Conservation (phyloP, 1,139 yeast genomes). For the Meyerozyma guilliermondii region DNA sequence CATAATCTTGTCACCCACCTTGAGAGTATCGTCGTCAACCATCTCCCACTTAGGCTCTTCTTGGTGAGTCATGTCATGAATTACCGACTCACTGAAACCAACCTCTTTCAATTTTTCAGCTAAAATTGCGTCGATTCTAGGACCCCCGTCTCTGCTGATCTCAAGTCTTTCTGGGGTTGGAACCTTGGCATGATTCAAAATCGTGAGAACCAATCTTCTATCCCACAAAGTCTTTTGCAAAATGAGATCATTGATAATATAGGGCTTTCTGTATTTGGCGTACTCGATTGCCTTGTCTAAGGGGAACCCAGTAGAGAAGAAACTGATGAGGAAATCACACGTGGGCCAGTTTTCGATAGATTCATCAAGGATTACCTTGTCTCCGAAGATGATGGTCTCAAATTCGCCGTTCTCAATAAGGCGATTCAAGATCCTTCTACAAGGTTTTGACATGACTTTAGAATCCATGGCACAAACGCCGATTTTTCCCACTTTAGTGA, state of each 20-base stretch:
- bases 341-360: conserved; percentile 96
- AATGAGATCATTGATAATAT: conserved; percentile 78
- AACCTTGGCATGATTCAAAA: conserved; percentile 78
- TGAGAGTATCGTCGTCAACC: conserved; percentile 83
- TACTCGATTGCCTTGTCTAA: conserved; percentile 91
- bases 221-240: conserved; percentile 97
- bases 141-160: conserved; percentile 96
- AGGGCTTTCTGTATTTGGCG: conserved; percentile 86
- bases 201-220: conserved; percentile 76
- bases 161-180: conserved; percentile 87
- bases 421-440: conserved; percentile 83
- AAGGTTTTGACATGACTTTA: conserved; percentile 93
- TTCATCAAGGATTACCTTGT: conserved; percentile 93
- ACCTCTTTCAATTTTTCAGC: conserved; percentile 37
- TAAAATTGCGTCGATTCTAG: conserved; percentile 63
- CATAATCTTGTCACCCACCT: conserved; percentile 67
- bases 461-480: conserved; percentile 99
- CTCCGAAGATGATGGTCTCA: conserved; percentile 95
- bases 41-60: conserved; percentile 83
- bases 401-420: conserved; percentile 91
- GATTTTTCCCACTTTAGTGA: conserved; percentile 83
- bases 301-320: conserved; percentile 95
- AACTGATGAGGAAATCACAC: conserved; percentile 89
- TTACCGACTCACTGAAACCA: conserved; percentile 38
- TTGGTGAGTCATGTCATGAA: conserved; percentile 57